Evolutionary conservation across 23 red algal genomes (phyloP).

Genomic region (Chondrus crispus): DNA sequence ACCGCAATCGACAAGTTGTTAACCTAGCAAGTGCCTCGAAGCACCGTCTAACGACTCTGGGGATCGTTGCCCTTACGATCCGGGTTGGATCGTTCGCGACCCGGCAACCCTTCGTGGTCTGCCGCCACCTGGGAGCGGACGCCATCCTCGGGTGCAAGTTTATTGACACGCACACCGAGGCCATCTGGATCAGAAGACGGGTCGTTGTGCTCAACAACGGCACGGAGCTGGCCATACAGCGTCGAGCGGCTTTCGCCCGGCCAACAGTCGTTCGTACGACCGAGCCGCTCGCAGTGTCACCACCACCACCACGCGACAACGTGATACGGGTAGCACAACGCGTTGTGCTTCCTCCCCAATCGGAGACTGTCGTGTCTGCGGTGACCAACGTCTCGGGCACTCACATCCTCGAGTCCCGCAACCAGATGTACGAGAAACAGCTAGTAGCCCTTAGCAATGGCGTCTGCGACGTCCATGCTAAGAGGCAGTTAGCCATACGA

Average conservation of each 20-base stretch:
- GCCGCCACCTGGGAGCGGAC: neutral
- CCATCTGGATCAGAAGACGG: neutral
- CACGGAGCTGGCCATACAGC: neutral
- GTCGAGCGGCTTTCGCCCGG: no score
- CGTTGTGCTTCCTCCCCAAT: neutral
- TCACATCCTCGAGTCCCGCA: neutral
- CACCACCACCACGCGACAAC: neutral
- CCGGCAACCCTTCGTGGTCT: neutral
- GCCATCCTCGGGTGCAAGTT: neutral
- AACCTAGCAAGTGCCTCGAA: neutral
- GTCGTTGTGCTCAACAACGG: neutral
- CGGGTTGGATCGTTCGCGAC: neutral
- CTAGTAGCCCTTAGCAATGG: neutral
- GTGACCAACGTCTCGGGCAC: neutral
- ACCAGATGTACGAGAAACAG: neutral
- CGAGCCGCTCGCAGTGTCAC: no score
- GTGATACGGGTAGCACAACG: neutral
- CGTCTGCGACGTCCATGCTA: neutral
- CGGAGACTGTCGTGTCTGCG: neutral
- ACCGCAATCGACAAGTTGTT: neutral
- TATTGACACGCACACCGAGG: neutral
- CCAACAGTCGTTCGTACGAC: no score
- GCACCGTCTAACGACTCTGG: neutral
- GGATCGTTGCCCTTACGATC: neutral
- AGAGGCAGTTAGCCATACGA: neutral